Percentiles rank a stretch among this genome's conserved stretches.
Evolutionary conservation across 2,329 filamentous ascomycete genomes (phyloP).

Genomic region (Xylariaceae sp.): DNA sequence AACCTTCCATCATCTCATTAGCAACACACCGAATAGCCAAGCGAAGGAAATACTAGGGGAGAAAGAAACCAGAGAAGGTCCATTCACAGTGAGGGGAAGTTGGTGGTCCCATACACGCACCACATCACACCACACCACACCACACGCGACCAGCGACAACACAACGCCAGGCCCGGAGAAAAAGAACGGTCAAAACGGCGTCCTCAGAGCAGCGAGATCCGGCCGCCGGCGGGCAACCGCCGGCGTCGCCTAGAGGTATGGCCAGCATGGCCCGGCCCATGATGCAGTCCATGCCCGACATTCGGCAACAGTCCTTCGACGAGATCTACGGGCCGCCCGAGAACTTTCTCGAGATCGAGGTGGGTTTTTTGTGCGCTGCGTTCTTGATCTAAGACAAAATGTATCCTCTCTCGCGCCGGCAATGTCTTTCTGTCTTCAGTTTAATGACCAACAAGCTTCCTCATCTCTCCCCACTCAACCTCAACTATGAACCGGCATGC

Average conservation of each 20-base stretch:
- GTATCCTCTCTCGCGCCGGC: too few relatives aligned
- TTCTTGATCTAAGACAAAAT: not conserved
- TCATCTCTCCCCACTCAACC: not conserved
- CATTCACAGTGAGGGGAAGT: too few relatives aligned
- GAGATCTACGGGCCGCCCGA: slow-evolving; percentile 98
- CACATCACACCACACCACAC: not conserved
- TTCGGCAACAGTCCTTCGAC: slow-evolving; percentile 91
- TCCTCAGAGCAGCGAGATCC: slow-evolving; percentile 24
- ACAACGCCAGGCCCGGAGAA: slow-evolving; percentile 1
- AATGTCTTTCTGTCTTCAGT: too few relatives aligned
- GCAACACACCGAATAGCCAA: too few relatives aligned
- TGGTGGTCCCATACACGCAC: not conserved
- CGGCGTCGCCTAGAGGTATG: slow-evolving; percentile 25
- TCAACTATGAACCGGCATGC: not conserved
- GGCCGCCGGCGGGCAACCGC: slow-evolving; percentile 15
- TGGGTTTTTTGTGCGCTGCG: slow-evolving; percentile 36
- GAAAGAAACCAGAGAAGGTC: too few relatives aligned
- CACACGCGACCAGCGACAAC: not conserved
- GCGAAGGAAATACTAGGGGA: not conserved
- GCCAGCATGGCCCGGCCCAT: slow-evolving; percentile 45
- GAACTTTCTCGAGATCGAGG: slow-evolving; percentile 98
- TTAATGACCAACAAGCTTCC: too few relatives aligned
- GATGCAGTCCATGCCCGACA: slow-evolving; percentile 65
- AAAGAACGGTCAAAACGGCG: slow-evolving; percentile 27
- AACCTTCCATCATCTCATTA: too few relatives aligned